Base-by-base conservation (phyloP, 2,329 filamentous ascomycete species). In the Sporothrix pseudoabietina region DNA sequence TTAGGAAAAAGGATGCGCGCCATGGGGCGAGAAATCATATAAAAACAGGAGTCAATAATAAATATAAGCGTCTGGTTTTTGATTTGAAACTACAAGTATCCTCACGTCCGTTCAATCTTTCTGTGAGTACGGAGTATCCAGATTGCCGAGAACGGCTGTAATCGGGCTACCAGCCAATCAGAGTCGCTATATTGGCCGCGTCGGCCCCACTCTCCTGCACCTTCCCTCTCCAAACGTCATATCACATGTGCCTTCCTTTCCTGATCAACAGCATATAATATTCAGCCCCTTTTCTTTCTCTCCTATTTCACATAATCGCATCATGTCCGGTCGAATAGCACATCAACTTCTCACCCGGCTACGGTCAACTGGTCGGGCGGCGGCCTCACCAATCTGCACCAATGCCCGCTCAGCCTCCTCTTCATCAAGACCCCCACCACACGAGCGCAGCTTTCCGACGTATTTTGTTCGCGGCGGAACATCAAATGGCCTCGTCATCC, bases 381-480 rank as follows among this genome's bases (percentile, higher is more conserved):
- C 7, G 8, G n/a, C 59, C 6, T 22, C 65, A 7, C 14, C 44
- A 52, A 14, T 30, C 3, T 26, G 1, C 22, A n/a, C 6, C 22
- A 30, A 22, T 10, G 10, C 26, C 19, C 47, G 47, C 16, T 8
- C 47, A 4, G 57, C 71, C 9, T 44, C 59, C 2, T 54, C 61
- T 2, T 32, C 71, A 9, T 57, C 57, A 4, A 68, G 68, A 4
- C 54, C n/a, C 3, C 61, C 55, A 19, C 32, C 35, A 7, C 52
- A 63, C 35, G 69, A 41, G 32, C 77, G 76, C 44, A 76, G 73
- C 32, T 76, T 80, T 49, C 77, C 78, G 0, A 79, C 78, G 30
- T 74, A 77, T 16, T 80, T 78, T 63, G 78, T 77, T n/a, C 78
- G 79, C n/a, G 79, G 79, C 44, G 79, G 79, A 4, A 80, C 78